Evolutionary conservation across 345 rosid species (phyloP).

Genomic region (Heritiera littoralis): DNA sequence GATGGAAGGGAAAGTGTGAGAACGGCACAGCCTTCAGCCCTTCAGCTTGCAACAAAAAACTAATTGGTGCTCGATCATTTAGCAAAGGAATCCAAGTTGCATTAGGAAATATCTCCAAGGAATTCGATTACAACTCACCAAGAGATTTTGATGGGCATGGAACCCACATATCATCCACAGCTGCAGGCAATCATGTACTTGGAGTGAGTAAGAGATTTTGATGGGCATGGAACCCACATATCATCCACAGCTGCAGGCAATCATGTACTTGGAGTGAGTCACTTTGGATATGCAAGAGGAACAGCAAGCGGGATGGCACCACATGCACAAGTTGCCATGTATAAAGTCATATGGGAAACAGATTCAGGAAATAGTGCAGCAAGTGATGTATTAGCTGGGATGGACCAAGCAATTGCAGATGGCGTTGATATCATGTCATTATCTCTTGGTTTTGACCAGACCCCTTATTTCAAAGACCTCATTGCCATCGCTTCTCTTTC

Average conservation of each 20-base stretch:
- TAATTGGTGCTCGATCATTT: constrained; percentile 19
- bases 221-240: constrained; percentile 18
- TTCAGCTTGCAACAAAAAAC: constrained; percentile 12
- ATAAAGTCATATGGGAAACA: not conserved
- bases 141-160: constrained; percentile 18
- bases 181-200: constrained; percentile 9
- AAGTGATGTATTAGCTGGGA: constrained; percentile 12
- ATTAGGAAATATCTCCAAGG: not conserved
- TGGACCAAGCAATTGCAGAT: constrained; percentile 21
- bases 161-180: constrained; percentile 19
- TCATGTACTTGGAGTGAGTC: constrained; percentile 11
- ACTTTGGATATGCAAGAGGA: constrained; percentile 17
- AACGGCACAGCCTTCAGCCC: constrained; percentile 17
- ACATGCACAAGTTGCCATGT: constrained; percentile 4
- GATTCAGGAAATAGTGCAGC: constrained; percentile 26
- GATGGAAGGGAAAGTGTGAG: constrained; percentile 21
- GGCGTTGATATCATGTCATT: constrained; percentile 16
- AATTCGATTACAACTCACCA: constrained; percentile 18
- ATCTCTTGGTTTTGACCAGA: constrained; percentile 10
- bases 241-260: constrained; percentile 16
- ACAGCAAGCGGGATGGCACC: constrained; percentile 5
- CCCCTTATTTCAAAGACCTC: not conserved
- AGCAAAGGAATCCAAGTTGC: constrained; percentile 19
- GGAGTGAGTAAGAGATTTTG: constrained; percentile 13
- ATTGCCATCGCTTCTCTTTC: constrained; percentile 17